Conservation (phyloP, 2,329 filamentous ascomycete species). For the Alternaria tenuissima region DNA sequence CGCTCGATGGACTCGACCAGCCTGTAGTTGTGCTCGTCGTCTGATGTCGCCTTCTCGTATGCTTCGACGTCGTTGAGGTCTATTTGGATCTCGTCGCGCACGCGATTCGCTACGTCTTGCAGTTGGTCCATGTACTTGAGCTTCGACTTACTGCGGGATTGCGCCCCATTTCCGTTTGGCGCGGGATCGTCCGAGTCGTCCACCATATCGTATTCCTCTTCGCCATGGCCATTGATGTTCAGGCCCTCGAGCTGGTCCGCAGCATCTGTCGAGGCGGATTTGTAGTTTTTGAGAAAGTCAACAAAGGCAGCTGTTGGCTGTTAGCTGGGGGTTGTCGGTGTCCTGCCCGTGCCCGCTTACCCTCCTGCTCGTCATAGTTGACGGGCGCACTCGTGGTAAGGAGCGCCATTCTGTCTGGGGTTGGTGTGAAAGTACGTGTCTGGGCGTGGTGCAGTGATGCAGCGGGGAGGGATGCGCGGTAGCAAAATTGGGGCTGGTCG, state of each 20-base stretch:
- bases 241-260: conserved; percentile 84
- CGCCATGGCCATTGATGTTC: conserved; percentile 86
- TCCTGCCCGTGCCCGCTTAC: conserved; percentile 59
- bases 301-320: conserved; percentile 75
- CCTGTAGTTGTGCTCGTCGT: conserved; percentile 68
- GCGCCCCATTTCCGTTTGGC: conserved; percentile 59
- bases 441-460: conserved; percentile 15
- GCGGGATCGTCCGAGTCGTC: conserved; percentile 74
- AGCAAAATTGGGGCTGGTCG: conserved; percentile 39
- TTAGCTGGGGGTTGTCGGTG: conserved; percentile 38
- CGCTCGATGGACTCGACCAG: conserved; percentile 85
- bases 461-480: conserved; percentile 31
- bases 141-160: conserved; percentile 62
- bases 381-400: conserved; percentile 80
- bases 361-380: conserved; percentile 86
- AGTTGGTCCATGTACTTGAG: conserved; percentile 89
- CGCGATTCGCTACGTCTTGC: conserved; percentile 85
- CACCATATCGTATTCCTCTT: conserved; percentile 93
- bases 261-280: conserved; percentile 75
- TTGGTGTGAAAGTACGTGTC: conserved; percentile 15
- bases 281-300: conserved; percentile 87
- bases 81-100: conserved; percentile 78
- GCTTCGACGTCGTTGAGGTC: conserved; percentile 86
- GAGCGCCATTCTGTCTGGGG: conserved; percentile 75
- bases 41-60: conserved; percentile 75